Conservation (phyloP, 2,329 filamentous ascomycete genomes). For the Pestalotiopsis fici region DNA sequence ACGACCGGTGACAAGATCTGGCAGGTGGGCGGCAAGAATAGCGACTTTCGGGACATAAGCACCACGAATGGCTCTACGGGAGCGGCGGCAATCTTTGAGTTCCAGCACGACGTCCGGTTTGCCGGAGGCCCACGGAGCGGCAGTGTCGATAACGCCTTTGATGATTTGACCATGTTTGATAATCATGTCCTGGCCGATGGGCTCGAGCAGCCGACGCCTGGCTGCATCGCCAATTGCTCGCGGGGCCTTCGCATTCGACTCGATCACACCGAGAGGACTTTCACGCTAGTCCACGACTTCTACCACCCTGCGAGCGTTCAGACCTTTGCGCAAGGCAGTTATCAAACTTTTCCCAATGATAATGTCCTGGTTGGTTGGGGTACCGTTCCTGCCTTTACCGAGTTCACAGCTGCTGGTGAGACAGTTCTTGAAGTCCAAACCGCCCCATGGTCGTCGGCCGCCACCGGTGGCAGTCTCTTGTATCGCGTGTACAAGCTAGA, state of each 20-base stretch:
- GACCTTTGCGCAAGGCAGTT: conserved; percentile 43
- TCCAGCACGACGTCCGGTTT: conserved; percentile 41
- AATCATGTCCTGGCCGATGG: conserved; percentile 39
- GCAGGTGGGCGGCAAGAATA: conserved; percentile 37
- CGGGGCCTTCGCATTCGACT: neutral
- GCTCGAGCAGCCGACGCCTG: conserved; percentile 24
- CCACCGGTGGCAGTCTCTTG: neutral
- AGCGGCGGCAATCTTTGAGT: conserved; percentile 37
- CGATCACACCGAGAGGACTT: conserved; percentile 29
- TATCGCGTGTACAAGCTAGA: neutral
- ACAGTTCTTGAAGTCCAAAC: neutral
- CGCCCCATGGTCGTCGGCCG: neutral
- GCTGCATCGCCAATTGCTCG: neutral
- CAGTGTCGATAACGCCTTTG: conserved; percentile 24
- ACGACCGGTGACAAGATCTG: conserved; percentile 33
- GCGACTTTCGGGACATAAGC: conserved; percentile 37
- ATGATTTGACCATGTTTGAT: conserved; percentile 36
- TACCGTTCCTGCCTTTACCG: neutral
- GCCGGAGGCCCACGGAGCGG: neutral
- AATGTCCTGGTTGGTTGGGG: conserved; percentile 39
- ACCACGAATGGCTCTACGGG: conserved; percentile 21
- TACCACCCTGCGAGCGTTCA: conserved; percentile 35
- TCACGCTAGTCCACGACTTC: conserved; percentile 45
- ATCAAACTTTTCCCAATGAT: conserved; percentile 54
- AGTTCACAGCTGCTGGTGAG: neutral